Conservation (phyloP, 371 early-diverging fungal genomes). For the Mortierella sp. region DNA sequence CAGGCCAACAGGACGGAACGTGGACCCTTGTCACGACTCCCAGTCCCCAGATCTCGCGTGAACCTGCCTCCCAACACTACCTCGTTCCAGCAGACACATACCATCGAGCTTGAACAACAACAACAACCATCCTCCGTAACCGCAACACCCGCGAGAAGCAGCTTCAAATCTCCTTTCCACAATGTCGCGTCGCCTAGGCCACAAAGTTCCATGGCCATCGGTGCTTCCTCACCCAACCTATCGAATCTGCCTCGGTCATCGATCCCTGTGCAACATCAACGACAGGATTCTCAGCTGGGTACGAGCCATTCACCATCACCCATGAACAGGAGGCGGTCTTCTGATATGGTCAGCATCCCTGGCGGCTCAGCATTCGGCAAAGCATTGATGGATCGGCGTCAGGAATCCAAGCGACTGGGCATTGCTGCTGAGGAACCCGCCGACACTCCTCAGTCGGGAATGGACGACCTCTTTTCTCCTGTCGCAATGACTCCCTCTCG, state of each 20-base stretch:
- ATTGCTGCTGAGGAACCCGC: conserved; percentile 4
- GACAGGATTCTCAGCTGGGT: background rate
- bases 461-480: background rate
- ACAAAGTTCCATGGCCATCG: background rate
- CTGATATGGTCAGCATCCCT: conserved; percentile 28
- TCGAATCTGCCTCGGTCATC: background rate
- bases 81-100: background rate
- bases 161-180: background rate
- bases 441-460: background rate
- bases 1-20: conserved; percentile 2
- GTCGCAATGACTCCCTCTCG: background rate
- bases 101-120: conserved; percentile 1
- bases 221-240: background rate
- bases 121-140: background rate
- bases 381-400: conserved; percentile 10
- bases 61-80: background rate
- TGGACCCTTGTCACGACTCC: conserved; percentile 24
- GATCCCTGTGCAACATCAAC: background rate
- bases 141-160: background rate
- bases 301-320: conserved; percentile 20
- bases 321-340: conserved; percentile 24
- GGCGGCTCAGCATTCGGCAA: conserved; percentile 26
- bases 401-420: conserved; percentile 6
- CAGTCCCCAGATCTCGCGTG: conserved; percentile 27
- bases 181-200: conserved; percentile 1